phyloP scores from a whole-genome alignment of 352 stramenopile genomes.

The Albugo candida region DNA sequence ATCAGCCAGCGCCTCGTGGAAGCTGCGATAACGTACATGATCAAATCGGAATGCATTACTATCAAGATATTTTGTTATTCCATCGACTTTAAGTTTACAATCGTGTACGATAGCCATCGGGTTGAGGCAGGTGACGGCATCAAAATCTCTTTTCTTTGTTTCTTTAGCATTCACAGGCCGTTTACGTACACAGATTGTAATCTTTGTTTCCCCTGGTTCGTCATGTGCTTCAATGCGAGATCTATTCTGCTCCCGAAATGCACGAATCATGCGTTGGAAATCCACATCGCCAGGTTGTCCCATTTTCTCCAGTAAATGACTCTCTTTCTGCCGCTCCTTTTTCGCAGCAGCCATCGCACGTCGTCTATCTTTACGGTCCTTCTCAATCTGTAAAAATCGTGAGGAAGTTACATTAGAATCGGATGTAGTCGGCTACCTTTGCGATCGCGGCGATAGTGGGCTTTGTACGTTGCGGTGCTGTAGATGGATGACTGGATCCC shows the following conservation, averaged over 20 bases:
- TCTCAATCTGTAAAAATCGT: constrained; percentile 33
- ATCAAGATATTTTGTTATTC: constrained; percentile 97
- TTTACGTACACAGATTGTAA: constrained; percentile 94
- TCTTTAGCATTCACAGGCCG: constrained; percentile 85
- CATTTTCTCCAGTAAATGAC: constrained; percentile 51
- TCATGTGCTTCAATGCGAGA: constrained; percentile 29
- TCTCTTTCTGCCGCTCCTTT: constrained; percentile 69
- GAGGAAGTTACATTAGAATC: neutral
- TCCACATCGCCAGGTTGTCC: constrained; percentile 77
- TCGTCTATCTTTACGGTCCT: constrained; percentile 66
- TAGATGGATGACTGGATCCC: too few relatives aligned
- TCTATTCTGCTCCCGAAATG: constrained; percentile 60
- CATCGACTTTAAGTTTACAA: constrained; percentile 95
- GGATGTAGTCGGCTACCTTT: too few relatives aligned
- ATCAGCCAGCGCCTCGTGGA: neutral
- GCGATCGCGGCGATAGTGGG: too few relatives aligned
- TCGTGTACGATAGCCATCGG: constrained; percentile 90
- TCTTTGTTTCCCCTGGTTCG: constrained; percentile 54
- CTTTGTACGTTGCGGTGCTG: too few relatives aligned
- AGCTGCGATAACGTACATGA: constrained; percentile 16
- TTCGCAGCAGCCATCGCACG: constrained; percentile 74
- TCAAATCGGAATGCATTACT: constrained; percentile 90
- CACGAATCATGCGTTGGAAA: constrained; percentile 82
- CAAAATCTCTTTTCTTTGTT: constrained; percentile 85
- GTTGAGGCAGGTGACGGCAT: constrained; percentile 91